phyloP scores from a whole-genome alignment of 371 early-diverging fungal genomes.

The Mortierella sp. region DNA sequence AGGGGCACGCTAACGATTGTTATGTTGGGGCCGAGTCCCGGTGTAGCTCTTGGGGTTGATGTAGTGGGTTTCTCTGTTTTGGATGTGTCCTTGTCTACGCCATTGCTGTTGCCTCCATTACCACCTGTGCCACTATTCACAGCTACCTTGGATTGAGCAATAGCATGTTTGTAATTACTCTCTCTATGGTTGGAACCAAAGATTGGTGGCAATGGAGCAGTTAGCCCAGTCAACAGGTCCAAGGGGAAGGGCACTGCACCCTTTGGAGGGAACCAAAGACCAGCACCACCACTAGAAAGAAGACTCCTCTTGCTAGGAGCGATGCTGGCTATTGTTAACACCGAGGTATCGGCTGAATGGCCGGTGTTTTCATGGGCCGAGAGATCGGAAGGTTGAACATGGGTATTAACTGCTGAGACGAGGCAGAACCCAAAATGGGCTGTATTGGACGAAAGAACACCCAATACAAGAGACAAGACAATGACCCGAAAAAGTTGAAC shows the following conservation, averaged over 20 bases:
- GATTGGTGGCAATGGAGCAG: no score
- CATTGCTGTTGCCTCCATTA: no score
- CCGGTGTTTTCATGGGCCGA: no score
- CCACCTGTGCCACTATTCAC: no score
- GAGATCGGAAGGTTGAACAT: not conserved
- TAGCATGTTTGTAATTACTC: no score
- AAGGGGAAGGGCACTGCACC: conserved; percentile 25
- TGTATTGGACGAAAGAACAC: conserved; percentile 16
- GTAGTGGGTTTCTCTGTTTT: not conserved
- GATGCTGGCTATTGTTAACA: no score
- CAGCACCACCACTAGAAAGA: no score
- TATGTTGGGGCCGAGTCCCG: conserved; percentile 17
- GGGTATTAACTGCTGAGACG: conserved; percentile 20
- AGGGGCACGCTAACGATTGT: conserved; percentile 32
- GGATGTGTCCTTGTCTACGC: conserved; percentile 4
- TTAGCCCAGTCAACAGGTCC: not conserved
- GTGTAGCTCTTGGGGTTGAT: not conserved
- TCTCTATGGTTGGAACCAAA: no score
- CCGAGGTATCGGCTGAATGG: no score
- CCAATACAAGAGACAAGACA: conserved; percentile 32
- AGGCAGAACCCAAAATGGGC: conserved; percentile 10
- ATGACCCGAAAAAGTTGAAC: conserved; percentile 14
- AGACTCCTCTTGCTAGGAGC: no score
- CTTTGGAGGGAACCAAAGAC: conserved; percentile 21
- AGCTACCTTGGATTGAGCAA: conserved; percentile 18